phyloP scores from a whole-genome alignment of 2,329 filamentous ascomycete species.

The Ophiostoma australiae region DNA sequence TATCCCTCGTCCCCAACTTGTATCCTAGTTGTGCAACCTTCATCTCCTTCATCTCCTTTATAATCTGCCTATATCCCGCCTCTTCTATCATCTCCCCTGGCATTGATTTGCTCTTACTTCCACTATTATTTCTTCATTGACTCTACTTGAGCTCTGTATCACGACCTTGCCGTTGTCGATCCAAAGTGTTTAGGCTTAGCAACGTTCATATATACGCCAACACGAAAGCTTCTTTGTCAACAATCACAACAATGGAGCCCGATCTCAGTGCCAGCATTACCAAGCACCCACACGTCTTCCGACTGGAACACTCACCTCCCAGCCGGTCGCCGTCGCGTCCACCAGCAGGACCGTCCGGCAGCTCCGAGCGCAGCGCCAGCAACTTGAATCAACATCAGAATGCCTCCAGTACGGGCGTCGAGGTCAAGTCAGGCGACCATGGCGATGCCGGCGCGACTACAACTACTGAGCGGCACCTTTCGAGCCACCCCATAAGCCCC shows the following conservation, averaged over 20 bases:
- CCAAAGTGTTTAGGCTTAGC: not conserved
- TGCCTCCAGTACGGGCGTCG: constrained; percentile 46
- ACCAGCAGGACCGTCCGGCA: constrained; percentile 25
- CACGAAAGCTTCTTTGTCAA: not conserved
- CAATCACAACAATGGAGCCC: constrained; percentile 31
- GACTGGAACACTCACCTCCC: constrained; percentile 35
- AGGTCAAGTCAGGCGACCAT: constrained; percentile 35
- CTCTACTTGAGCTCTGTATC: not conserved
- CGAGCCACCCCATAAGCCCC: constrained; percentile 23
- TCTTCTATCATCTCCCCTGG: not conserved
- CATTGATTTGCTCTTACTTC: not conserved
- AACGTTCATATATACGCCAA: not conserved
- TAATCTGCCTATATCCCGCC: not conserved
- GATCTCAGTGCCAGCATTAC: constrained; percentile 34
- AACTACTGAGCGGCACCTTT: constrained; percentile 42
- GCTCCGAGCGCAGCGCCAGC: constrained; percentile 26
- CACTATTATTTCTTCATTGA: not conserved
- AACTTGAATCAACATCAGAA: constrained; percentile 28
- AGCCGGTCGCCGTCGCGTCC: constrained; percentile 31
- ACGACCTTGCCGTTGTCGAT: not conserved
- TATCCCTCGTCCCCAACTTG: not conserved
- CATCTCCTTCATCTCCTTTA: not conserved
- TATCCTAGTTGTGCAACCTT: not conserved
- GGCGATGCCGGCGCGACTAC: constrained; percentile 37
- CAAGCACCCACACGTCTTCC: constrained; percentile 39